A percentile compares a stretch with the other conserved stretches of the same genome.
Conservation (phyloP, 768 basidiomycete species). For the Lentinula sp. region DNA sequence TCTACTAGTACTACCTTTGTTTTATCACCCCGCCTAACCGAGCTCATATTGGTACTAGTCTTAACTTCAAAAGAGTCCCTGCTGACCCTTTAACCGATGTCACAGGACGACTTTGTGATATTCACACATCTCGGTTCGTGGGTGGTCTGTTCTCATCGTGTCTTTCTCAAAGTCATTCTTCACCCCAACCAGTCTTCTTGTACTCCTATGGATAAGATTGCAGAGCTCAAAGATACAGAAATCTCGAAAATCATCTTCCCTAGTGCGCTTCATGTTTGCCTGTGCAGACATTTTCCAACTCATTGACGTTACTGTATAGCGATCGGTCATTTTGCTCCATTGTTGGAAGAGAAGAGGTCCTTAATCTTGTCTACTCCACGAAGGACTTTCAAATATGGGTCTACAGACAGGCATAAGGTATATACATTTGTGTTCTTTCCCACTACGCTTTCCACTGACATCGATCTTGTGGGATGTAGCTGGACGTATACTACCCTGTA, state of each 20-base stretch:
- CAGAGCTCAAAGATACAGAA: conserved; percentile 21
- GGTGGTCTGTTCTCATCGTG: neutral
- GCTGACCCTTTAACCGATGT: neutral
- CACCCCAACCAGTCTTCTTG: neutral
- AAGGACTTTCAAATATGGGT: conserved; percentile 54
- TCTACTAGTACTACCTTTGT: too few relatives aligned
- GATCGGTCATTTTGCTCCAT: conserved; percentile 37
- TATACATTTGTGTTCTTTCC: neutral
- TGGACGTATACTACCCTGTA: conserved; percentile 62
- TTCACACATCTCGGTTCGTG: neutral
- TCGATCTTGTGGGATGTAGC: conserved; percentile 23
- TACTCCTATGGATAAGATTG: conserved; percentile 28
- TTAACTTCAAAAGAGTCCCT: neutral
- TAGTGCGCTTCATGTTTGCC: conserved; percentile 21
- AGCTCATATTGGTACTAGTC: too few relatives aligned
- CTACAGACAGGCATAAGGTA: conserved; percentile 45
- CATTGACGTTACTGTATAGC: conserved; percentile 25
- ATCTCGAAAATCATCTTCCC: conserved; percentile 24
- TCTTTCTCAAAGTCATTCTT: neutral
- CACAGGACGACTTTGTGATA: neutral
- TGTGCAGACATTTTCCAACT: neutral
- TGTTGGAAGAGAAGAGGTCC: conserved; percentile 40
- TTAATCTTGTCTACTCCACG: conserved; percentile 42
- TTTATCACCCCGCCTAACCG: too few relatives aligned
- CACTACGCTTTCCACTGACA: neutral